Base-by-base conservation (phyloP, 2,329 filamentous ascomycete species). In the Lecanicillium sp. region DNA sequence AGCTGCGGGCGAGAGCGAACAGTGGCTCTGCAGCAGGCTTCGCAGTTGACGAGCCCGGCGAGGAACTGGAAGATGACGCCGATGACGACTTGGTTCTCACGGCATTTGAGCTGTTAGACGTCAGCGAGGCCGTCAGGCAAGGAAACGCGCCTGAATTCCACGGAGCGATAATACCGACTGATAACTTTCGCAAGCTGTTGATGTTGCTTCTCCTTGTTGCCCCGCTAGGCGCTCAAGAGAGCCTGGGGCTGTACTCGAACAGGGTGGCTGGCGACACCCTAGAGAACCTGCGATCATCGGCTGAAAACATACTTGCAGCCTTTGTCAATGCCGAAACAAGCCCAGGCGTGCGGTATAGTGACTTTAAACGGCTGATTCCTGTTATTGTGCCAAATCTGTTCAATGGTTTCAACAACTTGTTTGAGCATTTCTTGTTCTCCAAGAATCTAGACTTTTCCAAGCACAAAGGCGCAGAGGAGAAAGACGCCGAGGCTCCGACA, bases 381-480 rank as follows among this genome's bases (percentile, higher is more conserved):
- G 61, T 68, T 22, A 73, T 73, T 33, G 69, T 82, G 37, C 81
- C 82, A 1, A 78, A 77, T 49, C 59, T 88, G 1, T 86, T 88
- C 52, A 65, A 72, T 38, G 79, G 81, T 0, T 72, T 87, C 45
- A 77, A 74, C 45, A 70, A 78, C 1, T 61, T 88, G 2, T 87
- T 87, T 54, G 81, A 86, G 47, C 79, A 81, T 53, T 87, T 88
- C 48, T 68, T 87, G 18, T 88, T 87, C 49, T 82, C 80, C 18
- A 82, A 80, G 49, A 80, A 81, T 46, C 65, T 87, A 17, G 77
- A 85, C 48, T 72, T 85, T 37, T 76, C 74, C 3, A 78, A 72
- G 51, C 66, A 61, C 33, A 70, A 67, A 33, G 55, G 55, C 14
- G 57, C 51, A 10, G 43, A 40, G 8, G 35, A 36, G 29, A 43